phyloP scores from a whole-genome alignment of 352 stramenopile genomes.

The Phytophthora agathidicida region DNA sequence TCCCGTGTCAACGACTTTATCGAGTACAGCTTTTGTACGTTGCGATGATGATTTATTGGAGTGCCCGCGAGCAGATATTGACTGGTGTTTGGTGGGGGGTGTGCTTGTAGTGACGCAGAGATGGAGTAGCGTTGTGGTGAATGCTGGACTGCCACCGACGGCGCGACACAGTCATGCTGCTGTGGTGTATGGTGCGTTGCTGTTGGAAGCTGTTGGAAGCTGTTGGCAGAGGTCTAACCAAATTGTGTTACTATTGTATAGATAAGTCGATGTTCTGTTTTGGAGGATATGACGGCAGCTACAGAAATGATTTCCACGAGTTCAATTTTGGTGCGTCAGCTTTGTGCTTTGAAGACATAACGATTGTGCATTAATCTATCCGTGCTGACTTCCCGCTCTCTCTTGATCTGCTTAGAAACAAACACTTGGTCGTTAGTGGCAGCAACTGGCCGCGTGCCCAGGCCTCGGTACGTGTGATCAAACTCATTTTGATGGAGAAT shows the following conservation, averaged over 20 bases:
- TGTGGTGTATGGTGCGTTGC: conserved; percentile 80
- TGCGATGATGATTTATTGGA: neutral
- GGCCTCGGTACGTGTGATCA: conserved; percentile 53
- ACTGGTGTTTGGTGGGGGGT: conserved; percentile 1
- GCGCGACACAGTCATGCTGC: conserved; percentile 96
- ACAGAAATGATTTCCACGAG: conserved; percentile 96
- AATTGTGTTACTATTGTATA: conserved; percentile 17
- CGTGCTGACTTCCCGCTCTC: conserved; percentile 4
- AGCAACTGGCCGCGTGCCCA: conserved; percentile 69
- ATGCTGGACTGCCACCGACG: conserved; percentile 87
- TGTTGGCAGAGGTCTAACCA: neutral
- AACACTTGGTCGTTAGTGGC: conserved; percentile 89
- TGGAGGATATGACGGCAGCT: conserved; percentile 95
- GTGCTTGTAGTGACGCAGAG: conserved; percentile 68
- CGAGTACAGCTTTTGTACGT: conserved; percentile 93
- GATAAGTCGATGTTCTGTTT: conserved; percentile 91
- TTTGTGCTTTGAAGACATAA: neutral
- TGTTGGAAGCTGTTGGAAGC: neutral
- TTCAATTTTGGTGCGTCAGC: conserved; percentile 93
- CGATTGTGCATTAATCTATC: neutral
- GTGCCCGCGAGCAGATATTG: conserved; percentile 7
- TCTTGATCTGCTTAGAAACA: conserved; percentile 49
- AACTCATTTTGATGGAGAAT: neutral
- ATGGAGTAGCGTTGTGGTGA: conserved; percentile 77
- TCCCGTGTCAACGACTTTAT: conserved; percentile 95